Conservation (phyloP, 2,329 filamentous ascomycete genomes). For the Phialophora verrucosa region DNA sequence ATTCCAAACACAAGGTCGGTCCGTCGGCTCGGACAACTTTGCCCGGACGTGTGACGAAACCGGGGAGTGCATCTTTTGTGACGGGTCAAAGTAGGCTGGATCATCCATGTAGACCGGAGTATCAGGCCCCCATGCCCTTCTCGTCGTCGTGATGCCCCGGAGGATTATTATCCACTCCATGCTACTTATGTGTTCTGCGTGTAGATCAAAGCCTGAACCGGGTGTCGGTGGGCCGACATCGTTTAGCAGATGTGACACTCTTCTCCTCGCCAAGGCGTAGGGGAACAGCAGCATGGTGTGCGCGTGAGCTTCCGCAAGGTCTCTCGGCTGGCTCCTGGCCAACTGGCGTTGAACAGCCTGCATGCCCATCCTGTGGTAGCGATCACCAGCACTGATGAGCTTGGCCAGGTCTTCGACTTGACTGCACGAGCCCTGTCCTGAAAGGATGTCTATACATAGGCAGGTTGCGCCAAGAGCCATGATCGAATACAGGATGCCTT, state of each 20-base stretch:
- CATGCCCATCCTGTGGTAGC: constrained; percentile 16
- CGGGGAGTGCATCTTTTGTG: neutral
- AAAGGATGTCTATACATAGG: constrained; percentile 15
- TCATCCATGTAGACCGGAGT: neutral
- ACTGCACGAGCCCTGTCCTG: neutral
- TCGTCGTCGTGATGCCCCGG: constrained; percentile 9
- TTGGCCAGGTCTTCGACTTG: constrained; percentile 4
- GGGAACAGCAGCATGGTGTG: constrained; percentile 17
- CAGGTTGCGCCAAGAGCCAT: constrained; percentile 9
- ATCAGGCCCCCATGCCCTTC: constrained; percentile 5
- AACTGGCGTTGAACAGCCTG: constrained; percentile 11
- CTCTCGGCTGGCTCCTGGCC: neutral
- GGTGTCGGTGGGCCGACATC: neutral
- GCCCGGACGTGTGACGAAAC: neutral
- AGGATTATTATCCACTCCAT: constrained; percentile 20
- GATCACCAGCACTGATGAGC: constrained; percentile 15
- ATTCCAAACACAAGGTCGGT: neutral
- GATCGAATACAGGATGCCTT: constrained; percentile 14
- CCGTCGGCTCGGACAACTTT: neutral
- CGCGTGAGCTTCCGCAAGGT: constrained; percentile 17
- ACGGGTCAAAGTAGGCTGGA: neutral
- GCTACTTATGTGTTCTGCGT: constrained; percentile 12
- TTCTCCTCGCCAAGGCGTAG: constrained; percentile 22
- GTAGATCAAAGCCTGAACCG: neutral
- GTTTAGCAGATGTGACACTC: constrained; percentile 15